phyloP scores from a whole-genome alignment of 1,284 basidiomycete genomes.

The Moesziomyces globuligerus region DNA sequence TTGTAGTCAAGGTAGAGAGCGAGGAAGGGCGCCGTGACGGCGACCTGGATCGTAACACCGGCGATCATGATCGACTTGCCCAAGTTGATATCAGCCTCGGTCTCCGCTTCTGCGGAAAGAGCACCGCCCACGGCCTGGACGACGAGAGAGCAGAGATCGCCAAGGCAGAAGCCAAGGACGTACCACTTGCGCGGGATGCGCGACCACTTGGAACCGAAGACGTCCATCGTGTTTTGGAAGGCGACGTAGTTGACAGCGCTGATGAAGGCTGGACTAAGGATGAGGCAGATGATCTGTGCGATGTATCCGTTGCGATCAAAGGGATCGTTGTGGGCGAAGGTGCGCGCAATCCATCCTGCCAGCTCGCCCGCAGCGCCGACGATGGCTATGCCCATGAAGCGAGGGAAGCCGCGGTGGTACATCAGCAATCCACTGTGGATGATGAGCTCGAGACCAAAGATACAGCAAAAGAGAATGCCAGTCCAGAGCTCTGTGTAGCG shows the following conservation, averaged over 20 bases:
- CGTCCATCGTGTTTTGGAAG: constrained; percentile 42
- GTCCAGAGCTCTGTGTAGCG: constrained; percentile 32
- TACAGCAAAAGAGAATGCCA: constrained; percentile 31
- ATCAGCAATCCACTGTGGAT: constrained; percentile 23
- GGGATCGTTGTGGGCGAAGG: constrained; percentile 26
- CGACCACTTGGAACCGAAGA: constrained; percentile 42
- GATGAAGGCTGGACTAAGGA: constrained; percentile 48
- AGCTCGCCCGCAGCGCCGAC: constrained; percentile 35
- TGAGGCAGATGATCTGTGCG: constrained; percentile 48
- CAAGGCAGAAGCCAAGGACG: constrained; percentile 36
- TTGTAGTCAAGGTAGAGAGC: constrained; percentile 45
- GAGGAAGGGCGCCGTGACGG: constrained; percentile 42
- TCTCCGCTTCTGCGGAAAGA: constrained; percentile 26
- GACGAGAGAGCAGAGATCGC: constrained; percentile 41
- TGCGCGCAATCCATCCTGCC: constrained; percentile 36
- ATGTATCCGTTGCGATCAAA: constrained; percentile 43
- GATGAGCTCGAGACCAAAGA: constrained; percentile 30
- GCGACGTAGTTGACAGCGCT: constrained; percentile 49
- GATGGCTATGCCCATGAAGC: constrained; percentile 37
- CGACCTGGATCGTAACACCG: constrained; percentile 43
- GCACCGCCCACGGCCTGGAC: constrained; percentile 46
- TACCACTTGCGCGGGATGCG: constrained; percentile 43
- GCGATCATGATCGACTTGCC: constrained; percentile 43
- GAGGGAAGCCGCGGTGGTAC: constrained; percentile 26
- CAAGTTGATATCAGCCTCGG: constrained; percentile 5